Base-by-base conservation (phyloP, 2,329 filamentous ascomycete species). In the Fusarium neocosmosporiellum region DNA sequence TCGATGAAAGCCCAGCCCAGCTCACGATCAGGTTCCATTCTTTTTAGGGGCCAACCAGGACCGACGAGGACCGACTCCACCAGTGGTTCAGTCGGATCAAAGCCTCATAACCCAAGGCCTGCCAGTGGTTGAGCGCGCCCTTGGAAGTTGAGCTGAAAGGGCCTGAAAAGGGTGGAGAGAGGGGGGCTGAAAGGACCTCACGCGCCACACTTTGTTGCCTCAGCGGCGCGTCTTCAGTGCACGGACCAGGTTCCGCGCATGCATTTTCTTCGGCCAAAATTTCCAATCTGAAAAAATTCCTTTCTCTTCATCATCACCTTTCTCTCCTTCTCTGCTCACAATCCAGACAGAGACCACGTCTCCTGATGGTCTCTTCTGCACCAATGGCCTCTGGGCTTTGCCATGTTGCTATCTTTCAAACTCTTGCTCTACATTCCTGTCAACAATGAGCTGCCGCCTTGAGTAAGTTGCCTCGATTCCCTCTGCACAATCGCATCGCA, bases 251-350 rank as follows among this genome's bases (percentile, higher is more conserved):
- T 9, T 27, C 39, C 16, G 36, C 59, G 66, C 18, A 66, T 63
- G 59, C 69, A 69, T 77, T 77, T 77, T 64, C 39, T 67, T 63
- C 66, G 43, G 22, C 54, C 57, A 67, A 76, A 76, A 77, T 72
- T 75, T 77, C 73, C 62, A 66, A 48, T 74, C 55, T 61, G 16
- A 36, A 67, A 68, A 70, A 69, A 20, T 75, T 78, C 73, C 58
- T 61, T 65, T 68, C 62, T 63, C 74, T 65, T 73, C 74, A 76
- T 75, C 71, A 78, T 69, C 72, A 72, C 66, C 46, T 66, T 69
- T 43, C 18, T 37, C 29, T 48, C 37, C 29, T 48, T 55, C 43
- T 36, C 27, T 37, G n/a, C 8, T 27, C 22, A 20, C 46, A 31
- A n/a, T 48, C 22, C 16, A 73, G 65, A 57, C 61, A 43, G 39